Evolutionary conservation across 2,329 filamentous ascomycete species (phyloP).

Genomic region (Phaeosphaeriaceae sp.): DNA sequence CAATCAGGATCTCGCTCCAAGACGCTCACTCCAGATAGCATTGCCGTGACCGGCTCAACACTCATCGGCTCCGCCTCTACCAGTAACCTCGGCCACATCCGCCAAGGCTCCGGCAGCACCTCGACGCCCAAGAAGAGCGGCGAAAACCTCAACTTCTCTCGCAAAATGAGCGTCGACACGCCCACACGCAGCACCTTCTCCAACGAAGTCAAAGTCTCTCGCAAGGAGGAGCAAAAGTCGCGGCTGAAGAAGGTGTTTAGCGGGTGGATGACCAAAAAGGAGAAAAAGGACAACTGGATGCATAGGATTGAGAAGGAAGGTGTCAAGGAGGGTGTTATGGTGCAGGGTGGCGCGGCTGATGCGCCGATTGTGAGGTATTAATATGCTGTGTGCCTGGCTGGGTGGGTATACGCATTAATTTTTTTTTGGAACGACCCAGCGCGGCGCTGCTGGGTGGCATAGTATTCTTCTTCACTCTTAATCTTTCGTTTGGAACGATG

Average conservation of each 20-base stretch:
- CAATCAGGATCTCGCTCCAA: constrained; percentile 15
- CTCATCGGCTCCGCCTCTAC: constrained; percentile 36
- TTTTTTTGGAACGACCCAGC: constrained; percentile 1
- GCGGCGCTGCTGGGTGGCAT: neutral
- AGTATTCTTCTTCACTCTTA: neutral
- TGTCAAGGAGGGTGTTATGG: constrained; percentile 48
- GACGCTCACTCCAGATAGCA: constrained; percentile 16
- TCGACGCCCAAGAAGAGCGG: constrained; percentile 28
- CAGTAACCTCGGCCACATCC: constrained; percentile 28
- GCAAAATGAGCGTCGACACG: constrained; percentile 41
- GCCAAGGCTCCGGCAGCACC: constrained; percentile 18
- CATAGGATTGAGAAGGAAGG: constrained; percentile 50
- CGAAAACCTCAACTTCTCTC: constrained; percentile 40
- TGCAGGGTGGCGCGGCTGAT: constrained; percentile 37
- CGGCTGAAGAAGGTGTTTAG: constrained; percentile 45
- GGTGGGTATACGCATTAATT: neutral
- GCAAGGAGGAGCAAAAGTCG: constrained; percentile 38
- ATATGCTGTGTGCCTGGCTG: too few species aligned
- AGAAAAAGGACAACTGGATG: constrained; percentile 52
- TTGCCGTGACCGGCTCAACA: constrained; percentile 18
- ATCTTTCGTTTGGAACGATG: neutral
- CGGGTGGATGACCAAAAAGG: constrained; percentile 46
- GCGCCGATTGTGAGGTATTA: constrained; percentile 46
- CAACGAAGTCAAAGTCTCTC: constrained; percentile 22
- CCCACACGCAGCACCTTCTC: constrained; percentile 14